phyloP scores from a whole-genome alignment of 441 rosid genomes.

The Eutrema salsugineum region DNA sequence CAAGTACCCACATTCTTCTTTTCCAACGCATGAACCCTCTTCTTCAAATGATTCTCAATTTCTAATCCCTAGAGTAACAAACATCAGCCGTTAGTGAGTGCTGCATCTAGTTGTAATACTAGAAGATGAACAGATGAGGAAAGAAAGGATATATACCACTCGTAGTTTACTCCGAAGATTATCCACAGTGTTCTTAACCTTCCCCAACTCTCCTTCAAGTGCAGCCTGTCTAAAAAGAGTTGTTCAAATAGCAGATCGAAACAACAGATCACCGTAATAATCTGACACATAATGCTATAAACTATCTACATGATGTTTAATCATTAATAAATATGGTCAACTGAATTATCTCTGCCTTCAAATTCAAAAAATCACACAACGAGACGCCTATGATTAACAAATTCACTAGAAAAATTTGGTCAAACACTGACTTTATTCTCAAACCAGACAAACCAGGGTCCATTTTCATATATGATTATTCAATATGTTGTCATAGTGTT shows the following conservation, averaged over 20 bases:
- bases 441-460: background rate
- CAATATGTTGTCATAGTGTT: background rate
- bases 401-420: background rate
- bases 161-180: slow-evolving; percentile 71
- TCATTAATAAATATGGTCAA: background rate
- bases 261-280: slow-evolving; percentile 14
- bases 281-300: background rate
- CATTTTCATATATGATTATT: no score
- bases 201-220: slow-evolving; percentile 79
- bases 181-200: slow-evolving; percentile 53
- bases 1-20: slow-evolving; percentile 65
- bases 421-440: background rate
- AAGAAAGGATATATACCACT: slow-evolving; percentile 54
- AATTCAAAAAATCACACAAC: background rate
- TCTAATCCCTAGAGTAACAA: slow-evolving; percentile 69
- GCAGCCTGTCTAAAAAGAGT: slow-evolving; percentile 95
- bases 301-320: background rate
- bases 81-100: slow-evolving; percentile 13
- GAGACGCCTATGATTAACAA: background rate
- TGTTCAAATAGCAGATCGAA: slow-evolving; percentile 51
- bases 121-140: background rate
- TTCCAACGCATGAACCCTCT: slow-evolving; percentile 67
- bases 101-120: background rate
- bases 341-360: background rate
- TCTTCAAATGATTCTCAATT: slow-evolving; percentile 93